Conservation (phyloP, 805 yeast genomes). For the Ogataea neopini region DNA sequence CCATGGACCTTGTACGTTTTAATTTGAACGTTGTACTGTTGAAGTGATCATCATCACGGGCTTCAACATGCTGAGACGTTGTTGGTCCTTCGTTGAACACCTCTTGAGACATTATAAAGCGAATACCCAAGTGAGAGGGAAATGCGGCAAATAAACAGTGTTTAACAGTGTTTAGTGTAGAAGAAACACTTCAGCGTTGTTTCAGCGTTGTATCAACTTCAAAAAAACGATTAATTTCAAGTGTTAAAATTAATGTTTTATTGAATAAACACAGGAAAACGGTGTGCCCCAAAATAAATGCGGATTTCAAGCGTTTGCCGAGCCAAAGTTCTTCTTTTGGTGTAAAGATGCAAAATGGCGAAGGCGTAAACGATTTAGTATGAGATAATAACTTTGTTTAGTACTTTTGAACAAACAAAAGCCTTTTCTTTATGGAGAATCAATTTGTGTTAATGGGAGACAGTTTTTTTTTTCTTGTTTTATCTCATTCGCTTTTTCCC, state of each 20-base stretch:
- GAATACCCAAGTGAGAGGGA: background rate
- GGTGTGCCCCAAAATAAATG: background rate
- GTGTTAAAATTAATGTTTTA: background rate
- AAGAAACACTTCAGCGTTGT: background rate
- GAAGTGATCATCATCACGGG: conserved; percentile 70
- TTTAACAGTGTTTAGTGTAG: background rate
- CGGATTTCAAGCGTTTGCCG: background rate
- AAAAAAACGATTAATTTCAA: background rate
- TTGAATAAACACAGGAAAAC: background rate
- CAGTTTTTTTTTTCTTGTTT: conserved; percentile 5
- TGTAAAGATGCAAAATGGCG: background rate
- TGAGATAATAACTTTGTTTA: background rate
- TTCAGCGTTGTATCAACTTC: background rate
- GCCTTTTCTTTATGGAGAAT: background rate
- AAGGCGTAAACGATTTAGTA: background rate
- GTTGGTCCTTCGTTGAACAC: conserved; percentile 60
- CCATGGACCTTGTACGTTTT: conserved; percentile 82
- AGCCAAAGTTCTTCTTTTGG: background rate
- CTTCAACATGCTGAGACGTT: conserved; percentile 67
- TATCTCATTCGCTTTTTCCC: conserved; percentile 6
- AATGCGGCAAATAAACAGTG: background rate
- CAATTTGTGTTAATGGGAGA: conserved; percentile 3
- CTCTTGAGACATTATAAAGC: conserved; percentile 29
- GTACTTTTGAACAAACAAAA: background rate
- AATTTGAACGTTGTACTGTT: conserved; percentile 68